A percentile compares a stretch with the other conserved stretches of the same genome.
Evolutionary conservation across 164 flowering plant genomes (phyloP).

Genomic region (Saururus chinensis): DNA sequence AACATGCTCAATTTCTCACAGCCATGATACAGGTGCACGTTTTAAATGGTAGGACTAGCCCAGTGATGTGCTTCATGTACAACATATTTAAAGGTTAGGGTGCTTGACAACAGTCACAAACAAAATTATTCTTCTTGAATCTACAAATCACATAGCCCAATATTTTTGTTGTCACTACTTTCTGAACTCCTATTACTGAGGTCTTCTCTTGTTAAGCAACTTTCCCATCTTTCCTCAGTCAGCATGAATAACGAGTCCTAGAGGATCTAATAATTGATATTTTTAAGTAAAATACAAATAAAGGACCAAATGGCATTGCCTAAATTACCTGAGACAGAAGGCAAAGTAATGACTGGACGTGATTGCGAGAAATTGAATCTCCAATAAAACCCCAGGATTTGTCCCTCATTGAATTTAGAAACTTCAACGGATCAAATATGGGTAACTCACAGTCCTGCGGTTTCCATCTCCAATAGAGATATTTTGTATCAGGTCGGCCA

Average conservation of each 20-base stretch:
- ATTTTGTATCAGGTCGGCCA: slow-evolving; percentile 80
- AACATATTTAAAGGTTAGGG: neutral
- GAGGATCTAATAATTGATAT: neutral
- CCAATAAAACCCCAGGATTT: slow-evolving; percentile 78
- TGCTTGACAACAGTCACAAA: neutral
- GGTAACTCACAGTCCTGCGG: slow-evolving; percentile 65
- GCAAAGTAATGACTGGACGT: slow-evolving; percentile 87
- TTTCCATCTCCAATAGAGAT: slow-evolving; percentile 86
- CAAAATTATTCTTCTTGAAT: no score
- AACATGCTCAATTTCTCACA: neutral
- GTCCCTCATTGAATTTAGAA: slow-evolving; percentile 72
- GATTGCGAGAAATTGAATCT: slow-evolving; percentile 89
- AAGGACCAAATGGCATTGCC: neutral
- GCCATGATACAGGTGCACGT: neutral
- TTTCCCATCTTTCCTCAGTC: no score
- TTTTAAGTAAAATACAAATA: neutral
- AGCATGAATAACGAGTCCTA: neutral
- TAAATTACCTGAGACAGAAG: slow-evolving; percentile 58
- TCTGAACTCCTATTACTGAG: neutral
- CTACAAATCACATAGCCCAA: neutral
- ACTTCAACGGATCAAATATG: slow-evolving; percentile 41
- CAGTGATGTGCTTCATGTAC: neutral
- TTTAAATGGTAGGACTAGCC: neutral
- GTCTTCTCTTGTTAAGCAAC: no score
- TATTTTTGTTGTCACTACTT: no score